phyloP scores from a whole-genome alignment of 2,329 filamentous ascomycete genomes.

The Neofusicoccum laricinum region DNA sequence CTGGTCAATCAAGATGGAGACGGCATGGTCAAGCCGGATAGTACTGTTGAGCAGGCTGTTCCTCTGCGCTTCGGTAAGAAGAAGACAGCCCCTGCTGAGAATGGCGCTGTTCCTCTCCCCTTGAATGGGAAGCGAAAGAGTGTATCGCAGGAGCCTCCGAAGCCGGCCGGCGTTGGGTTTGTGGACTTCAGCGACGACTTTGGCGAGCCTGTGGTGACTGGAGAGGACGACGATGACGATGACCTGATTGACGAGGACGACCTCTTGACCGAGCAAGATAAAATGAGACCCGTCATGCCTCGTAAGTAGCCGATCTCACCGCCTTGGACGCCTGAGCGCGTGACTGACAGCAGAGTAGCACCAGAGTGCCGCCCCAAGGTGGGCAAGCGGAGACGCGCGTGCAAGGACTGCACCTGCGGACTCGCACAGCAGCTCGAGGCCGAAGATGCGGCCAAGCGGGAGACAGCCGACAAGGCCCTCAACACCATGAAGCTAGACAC shows the following conservation, averaged over 20 bases:
- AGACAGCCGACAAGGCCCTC: conserved; percentile 61
- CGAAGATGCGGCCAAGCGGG: conserved; percentile 72
- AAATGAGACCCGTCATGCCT: conserved; percentile 71
- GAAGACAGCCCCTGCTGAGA: conserved; percentile 47
- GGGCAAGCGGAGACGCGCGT: conserved; percentile 85
- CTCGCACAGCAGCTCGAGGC: conserved; percentile 79
- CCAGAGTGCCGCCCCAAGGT: conserved; percentile 83
- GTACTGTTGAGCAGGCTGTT: conserved; percentile 55
- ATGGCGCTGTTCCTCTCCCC: conserved; percentile 22
- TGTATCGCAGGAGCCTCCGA: conserved; percentile 31
- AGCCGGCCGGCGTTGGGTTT: conserved; percentile 62
- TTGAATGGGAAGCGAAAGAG: conserved; percentile 44
- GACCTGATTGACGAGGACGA: conserved; percentile 90
- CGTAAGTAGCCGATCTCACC: conserved; percentile 57
- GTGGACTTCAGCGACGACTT: conserved; percentile 67
- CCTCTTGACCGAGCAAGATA: conserved; percentile 80
- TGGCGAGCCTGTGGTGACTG: conserved; percentile 49
- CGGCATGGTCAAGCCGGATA: conserved; percentile 72
- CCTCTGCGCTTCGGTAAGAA: conserved; percentile 64
- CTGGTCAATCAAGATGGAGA: conserved; percentile 59
- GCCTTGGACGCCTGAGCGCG: neutral
- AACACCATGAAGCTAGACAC: conserved; percentile 68
- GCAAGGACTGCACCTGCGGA: conserved; percentile 97
- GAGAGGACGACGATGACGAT: conserved; percentile 53
- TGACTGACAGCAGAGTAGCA: conserved; percentile 49